Evolutionary conservation across 1,284 basidiomycete species (phyloP).

Genomic region (Cronartium quercuum): DNA sequence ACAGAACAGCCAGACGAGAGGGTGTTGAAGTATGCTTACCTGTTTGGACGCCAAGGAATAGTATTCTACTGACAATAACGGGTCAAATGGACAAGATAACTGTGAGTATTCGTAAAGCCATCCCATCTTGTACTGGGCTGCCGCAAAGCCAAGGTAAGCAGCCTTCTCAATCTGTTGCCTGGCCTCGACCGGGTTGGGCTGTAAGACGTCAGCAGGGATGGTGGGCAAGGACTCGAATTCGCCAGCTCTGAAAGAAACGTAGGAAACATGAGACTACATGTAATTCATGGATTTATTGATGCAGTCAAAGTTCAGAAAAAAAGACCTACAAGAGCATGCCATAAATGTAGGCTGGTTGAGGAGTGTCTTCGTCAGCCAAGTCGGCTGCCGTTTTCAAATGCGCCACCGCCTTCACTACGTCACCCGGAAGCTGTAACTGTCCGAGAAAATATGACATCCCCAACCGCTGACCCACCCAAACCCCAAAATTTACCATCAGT

Average conservation of each 20-base stretch:
- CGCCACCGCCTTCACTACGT: slow-evolving; percentile 60
- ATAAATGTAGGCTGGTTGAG: slow-evolving; percentile 73
- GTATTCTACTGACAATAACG: slow-evolving; percentile 83
- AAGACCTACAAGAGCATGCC: slow-evolving; percentile 70
- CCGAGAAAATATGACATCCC: slow-evolving; percentile 86
- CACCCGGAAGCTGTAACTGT: slow-evolving; percentile 64
- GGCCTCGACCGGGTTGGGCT: slow-evolving; percentile 38
- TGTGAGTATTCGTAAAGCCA: slow-evolving; percentile 86
- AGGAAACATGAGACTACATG: slow-evolving; percentile 54
- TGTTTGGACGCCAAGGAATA: slow-evolving; percentile 75
- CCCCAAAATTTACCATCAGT: slow-evolving; percentile 25
- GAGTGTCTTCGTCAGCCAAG: slow-evolving; percentile 61
- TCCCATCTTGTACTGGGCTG: slow-evolving; percentile 88
- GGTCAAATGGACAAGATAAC: slow-evolving; percentile 77
- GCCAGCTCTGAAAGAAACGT: slow-evolving; percentile 47
- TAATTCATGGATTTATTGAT: slow-evolving; percentile 54
- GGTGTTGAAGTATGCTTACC: background rate
- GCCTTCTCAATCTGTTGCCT: slow-evolving; percentile 61
- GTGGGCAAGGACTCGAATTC: slow-evolving; percentile 45
- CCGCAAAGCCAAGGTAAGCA: slow-evolving; percentile 75
- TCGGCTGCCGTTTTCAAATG: slow-evolving; percentile 72
- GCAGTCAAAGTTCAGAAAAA: slow-evolving; percentile 52
- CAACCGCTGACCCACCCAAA: slow-evolving; percentile 59
- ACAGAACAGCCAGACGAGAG: background rate
- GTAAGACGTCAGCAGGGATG: slow-evolving; percentile 56